Evolutionary conservation across 169 alveolate species (phyloP), one percentile per base, ranked within the genome.

Genomic region (Plasmodium ovale): DNA sequence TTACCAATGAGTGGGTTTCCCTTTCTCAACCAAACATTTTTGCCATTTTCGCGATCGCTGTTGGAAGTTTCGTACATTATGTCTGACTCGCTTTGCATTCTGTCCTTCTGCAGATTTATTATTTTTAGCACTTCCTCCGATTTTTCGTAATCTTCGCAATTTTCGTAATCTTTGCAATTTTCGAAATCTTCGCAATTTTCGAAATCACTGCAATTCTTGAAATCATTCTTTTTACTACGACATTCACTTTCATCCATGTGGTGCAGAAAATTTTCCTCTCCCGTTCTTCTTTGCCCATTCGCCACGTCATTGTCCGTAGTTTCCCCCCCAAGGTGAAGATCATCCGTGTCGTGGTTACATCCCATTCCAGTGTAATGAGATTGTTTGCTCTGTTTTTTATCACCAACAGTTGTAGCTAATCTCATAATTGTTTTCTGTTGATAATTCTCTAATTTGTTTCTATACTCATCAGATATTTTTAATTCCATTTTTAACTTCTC

Each of bases 401-500:
- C 65, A n/a, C 23, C 39, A 23, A 56, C 87, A 16, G 25, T 85
- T 47, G 64, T 51, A 4, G 91, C 91, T 69, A 85, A 31, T 35
- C 54, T 85, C 85, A 67, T 69, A 4, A 85, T 85, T 7, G 91
- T 85, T 54, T 85, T 85, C 47, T 85, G 87, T 27, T 85, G 91
- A 71, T 85, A 85, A 54, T 16, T 58, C 21, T 85, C 91, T 56
- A 85, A 47, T 49, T 85, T 85, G 3, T 62, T 64, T 68, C 91
- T 85, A 54, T 85, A 85, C 23, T 85, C 91, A 47, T 85, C 87
- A n/a, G 91, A 85, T 68, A 85, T 37, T 85, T 85, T 85, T 85
- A 85, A 85, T 51, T 85, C 91, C 10, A 56, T 85, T 54, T 69
- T 85, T 31, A 85, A 42, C 19, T 85, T 85, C 25, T 85, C 91